phyloP scores from a whole-genome alignment of 1,139 yeast species.

The Hemisphaericaspora lyxosophila region DNA sequence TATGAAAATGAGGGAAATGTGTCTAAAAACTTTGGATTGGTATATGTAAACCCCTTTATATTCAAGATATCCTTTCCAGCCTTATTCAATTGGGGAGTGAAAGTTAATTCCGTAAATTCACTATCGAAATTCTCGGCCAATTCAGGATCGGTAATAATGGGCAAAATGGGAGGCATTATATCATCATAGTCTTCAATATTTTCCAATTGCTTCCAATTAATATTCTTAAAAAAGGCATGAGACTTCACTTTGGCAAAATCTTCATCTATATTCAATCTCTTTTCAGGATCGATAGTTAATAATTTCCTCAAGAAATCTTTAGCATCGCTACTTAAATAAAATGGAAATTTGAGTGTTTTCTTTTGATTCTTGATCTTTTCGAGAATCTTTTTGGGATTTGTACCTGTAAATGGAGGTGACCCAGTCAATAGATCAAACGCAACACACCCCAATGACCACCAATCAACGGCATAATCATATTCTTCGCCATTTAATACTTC shows the following conservation, averaged over 20 bases:
- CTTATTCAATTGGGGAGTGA: conserved; percentile 37
- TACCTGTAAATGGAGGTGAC: conserved; percentile 92
- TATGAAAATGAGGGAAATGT: neutral
- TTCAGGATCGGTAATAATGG: conserved; percentile 79
- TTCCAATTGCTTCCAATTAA: conserved; percentile 74
- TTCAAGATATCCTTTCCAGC: conserved; percentile 33
- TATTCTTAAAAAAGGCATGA: conserved; percentile 76
- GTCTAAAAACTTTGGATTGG: conserved; percentile 38
- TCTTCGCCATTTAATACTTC: conserved; percentile 82
- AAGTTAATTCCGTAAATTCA: conserved; percentile 79
- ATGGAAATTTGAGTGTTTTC: conserved; percentile 74
- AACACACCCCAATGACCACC: conserved; percentile 97
- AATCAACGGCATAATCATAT: conserved; percentile 87
- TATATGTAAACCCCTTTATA: conserved; percentile 45
- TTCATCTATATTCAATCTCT: conserved; percentile 68
- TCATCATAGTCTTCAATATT: conserved; percentile 30
- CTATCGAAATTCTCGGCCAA: conserved; percentile 90
- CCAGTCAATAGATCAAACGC: conserved; percentile 87
- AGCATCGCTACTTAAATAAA: conserved; percentile 79
- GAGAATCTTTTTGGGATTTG: conserved; percentile 74
- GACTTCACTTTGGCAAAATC: conserved; percentile 53
- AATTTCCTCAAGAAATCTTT: conserved; percentile 76
- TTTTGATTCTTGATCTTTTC: conserved; percentile 70
- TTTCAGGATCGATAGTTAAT: conserved; percentile 70
- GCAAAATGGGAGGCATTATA: conserved; percentile 74